These are phyloP conservation scores for Rhytidhysteron rufulum DNA, from an alignment of 2,329 filamentous ascomycete species.

Conservation along the genomic window DNA sequence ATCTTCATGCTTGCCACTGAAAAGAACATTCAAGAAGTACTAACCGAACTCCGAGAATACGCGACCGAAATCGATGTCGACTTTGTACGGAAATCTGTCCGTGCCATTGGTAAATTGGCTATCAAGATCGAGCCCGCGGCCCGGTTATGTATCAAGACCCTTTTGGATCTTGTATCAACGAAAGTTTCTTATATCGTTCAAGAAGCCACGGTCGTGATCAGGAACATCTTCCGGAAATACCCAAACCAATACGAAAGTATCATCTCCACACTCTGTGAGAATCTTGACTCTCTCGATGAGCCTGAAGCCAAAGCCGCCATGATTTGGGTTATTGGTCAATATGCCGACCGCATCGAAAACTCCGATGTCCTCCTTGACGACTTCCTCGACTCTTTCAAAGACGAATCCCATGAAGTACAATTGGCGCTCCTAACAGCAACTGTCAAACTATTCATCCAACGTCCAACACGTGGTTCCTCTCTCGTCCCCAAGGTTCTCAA, in stretches of 20 bases:
- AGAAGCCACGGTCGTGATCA: constrained; percentile 96
- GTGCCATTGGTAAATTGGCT: constrained; percentile 94
- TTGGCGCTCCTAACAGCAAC: constrained; percentile 91
- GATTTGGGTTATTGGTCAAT: constrained; percentile 99
- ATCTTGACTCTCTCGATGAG: constrained; percentile 93
- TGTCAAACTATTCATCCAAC: constrained; percentile 95
- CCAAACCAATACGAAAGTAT: constrained; percentile 98
- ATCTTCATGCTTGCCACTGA: constrained; percentile 99
- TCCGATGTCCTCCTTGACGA: constrained; percentile 91
- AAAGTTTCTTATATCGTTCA: constrained; percentile 99
- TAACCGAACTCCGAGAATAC: constrained; percentile 90
- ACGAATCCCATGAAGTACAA: constrained; percentile 94
- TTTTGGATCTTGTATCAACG: constrained; percentile 91
- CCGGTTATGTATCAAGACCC: constrained; percentile 82
- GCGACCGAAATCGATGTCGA: constrained; percentile 98
- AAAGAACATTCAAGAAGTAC: constrained; percentile 89
- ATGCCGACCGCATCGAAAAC: constrained; percentile 95
- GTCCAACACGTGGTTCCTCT: constrained; percentile 89
- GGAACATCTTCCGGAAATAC: constrained; percentile 99
- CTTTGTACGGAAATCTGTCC: constrained; percentile 95
- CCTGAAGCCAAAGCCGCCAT: constrained; percentile 97
- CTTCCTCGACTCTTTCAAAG: constrained; percentile 88
- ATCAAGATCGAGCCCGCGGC: constrained; percentile 98
- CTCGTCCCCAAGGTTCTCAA: constrained; percentile 93
- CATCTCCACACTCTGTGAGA: constrained; percentile 91